Base-by-base conservation (phyloP, 2,329 filamentous ascomycete genomes). In the Fusarium lyarnte region DNA sequence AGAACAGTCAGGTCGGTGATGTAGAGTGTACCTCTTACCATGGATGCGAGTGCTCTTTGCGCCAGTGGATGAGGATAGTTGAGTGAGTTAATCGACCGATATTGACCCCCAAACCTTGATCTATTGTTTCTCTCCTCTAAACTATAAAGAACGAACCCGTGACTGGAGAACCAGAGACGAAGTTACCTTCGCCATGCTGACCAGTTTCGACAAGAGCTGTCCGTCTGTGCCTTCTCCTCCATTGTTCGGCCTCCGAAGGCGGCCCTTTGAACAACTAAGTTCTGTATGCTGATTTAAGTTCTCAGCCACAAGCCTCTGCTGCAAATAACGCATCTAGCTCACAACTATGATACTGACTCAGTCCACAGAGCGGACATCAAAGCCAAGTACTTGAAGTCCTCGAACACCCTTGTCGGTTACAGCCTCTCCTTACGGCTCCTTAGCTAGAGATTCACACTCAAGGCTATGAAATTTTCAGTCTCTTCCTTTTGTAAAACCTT, bases 381-480 rank as follows among this genome's bases (percentile, higher is more conserved):
- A 33, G 6, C 11, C 1, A 19, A 21, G 8, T 33, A 33, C 12
- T 33, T 19, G 4, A 23, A 19, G n/a, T 14, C 12, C 8, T 23
- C 16, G 11, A 19, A 51, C 9, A 6, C 16, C 13, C 16, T 51
- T 23, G n/a, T 5, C 11, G 2, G 8, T 8, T 14, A 1, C 33
- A 23, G 19, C 19, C 16, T 23, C 0, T 3, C 3, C 16, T 51
- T 51, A 4, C n/a, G 16, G 2, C 4, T 8, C 11, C 11, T 19
- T 10, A 4, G 5, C 12, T 6, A 19, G n/a, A 49, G 16, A 23
- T 11, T 11, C 7, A 14, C 25, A 8, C 14, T 19, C 14, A 5
- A 51, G 16, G 16, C 23, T 11, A 19, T 25, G 23, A 25, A 25
- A 6, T 8, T 33, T 23, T 11, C 8, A 35, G n/a, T 19, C n/a